phyloP scores from a whole-genome alignment of 371 early-diverging fungal genomes.

The Mortierella sp. region DNA sequence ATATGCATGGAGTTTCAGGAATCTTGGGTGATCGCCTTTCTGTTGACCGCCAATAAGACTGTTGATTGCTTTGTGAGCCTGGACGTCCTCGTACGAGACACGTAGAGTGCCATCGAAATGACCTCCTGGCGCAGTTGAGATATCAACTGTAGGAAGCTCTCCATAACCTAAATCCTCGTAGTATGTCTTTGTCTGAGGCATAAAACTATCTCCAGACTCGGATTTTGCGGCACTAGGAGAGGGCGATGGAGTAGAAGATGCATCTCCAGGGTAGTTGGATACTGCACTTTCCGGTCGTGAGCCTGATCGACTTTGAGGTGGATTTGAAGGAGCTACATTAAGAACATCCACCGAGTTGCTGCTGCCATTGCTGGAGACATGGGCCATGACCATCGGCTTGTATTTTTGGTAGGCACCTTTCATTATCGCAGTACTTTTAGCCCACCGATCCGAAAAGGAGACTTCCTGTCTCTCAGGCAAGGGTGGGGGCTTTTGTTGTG shows the following conservation, averaged over 20 bases:
- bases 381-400: slow-evolving; percentile 45
- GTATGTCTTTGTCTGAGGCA: slow-evolving; percentile 23
- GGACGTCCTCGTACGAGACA: slow-evolving; percentile 24
- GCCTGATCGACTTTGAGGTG: neutral
- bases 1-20: slow-evolving; percentile 40
- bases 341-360: slow-evolving; percentile 9
- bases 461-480: neutral
- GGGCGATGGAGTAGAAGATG: neutral
- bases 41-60: neutral
- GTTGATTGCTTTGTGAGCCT: slow-evolving; percentile 5
- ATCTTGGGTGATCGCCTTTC: slow-evolving; percentile 29
- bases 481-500: neutral
- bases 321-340: neutral
- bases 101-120: slow-evolving; percentile 52
- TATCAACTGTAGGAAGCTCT: slow-evolving; percentile 40
- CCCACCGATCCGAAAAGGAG: slow-evolving; percentile 14
- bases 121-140: slow-evolving; percentile 40
- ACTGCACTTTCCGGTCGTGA: neutral
- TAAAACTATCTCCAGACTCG: slow-evolving; percentile 24
- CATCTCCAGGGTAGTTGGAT: slow-evolving; percentile 5
- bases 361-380: slow-evolving; percentile 15
- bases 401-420: slow-evolving; percentile 34
- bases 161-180: slow-evolving; percentile 35
- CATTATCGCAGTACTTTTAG: slow-evolving; percentile 24
- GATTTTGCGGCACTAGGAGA: neutral